Evolutionary conservation across 78 protist species (phyloP).

Genomic region (Dictyostelium capitatum): DNA sequence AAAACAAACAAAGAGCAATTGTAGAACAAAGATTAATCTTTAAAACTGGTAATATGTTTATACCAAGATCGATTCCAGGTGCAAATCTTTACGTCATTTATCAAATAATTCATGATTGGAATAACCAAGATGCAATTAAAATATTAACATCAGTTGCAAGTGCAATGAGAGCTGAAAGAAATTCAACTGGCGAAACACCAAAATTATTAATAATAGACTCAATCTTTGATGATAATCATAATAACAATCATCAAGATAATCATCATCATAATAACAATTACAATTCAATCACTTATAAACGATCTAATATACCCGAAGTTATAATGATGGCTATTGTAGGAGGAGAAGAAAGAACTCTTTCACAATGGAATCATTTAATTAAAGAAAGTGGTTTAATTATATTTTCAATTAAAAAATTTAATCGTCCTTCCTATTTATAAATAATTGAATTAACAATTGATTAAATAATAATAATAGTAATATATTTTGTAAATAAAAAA

Average conservation of each 20-base stretch:
- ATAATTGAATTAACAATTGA: slow-evolving; percentile 37
- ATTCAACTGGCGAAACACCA: not conserved
- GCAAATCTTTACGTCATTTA: slow-evolving; percentile 21
- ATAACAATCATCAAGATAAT: not conserved
- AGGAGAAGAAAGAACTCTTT: slow-evolving; percentile 11
- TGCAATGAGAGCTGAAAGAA: slow-evolving; percentile 25
- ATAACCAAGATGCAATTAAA: slow-evolving; percentile 9
- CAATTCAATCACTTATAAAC: not conserved
- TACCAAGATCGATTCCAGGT: slow-evolving; percentile 44
- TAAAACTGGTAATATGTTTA: slow-evolving; percentile 51
- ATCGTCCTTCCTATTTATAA: slow-evolving; percentile 33
- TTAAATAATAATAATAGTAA: not conserved
- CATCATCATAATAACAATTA: too few species aligned
- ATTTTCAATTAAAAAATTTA: not conserved
- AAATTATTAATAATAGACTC: slow-evolving; percentile 28
- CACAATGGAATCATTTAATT: slow-evolving; percentile 50
- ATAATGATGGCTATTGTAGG: slow-evolving; percentile 57
- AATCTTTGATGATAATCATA: slow-evolving; percentile 13
- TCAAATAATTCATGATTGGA: slow-evolving; percentile 57
- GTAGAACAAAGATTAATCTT: slow-evolving; percentile 15
- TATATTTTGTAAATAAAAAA: not conserved
- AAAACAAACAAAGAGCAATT: not conserved
- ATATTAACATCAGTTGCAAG: slow-evolving; percentile 23
- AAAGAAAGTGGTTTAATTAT: slow-evolving; percentile 26
- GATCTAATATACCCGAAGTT: slow-evolving; percentile 10